A percentile compares a stretch with the other conserved stretches of the same genome.
Evolutionary conservation across 202 grass and related monocot species (phyloP).

Genomic region (Panicum hallii): DNA sequence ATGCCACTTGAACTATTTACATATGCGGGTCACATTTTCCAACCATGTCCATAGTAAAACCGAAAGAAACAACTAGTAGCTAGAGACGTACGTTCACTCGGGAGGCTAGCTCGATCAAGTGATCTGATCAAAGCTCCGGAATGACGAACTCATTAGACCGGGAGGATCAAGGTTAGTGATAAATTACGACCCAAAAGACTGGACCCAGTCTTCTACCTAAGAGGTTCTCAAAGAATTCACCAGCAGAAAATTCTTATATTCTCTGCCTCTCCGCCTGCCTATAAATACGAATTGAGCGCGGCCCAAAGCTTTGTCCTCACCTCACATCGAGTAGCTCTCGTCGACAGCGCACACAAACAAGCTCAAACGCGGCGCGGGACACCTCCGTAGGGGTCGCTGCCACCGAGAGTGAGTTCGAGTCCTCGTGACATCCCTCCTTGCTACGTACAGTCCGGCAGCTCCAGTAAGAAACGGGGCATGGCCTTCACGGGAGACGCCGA

Average conservation of each 20-base stretch:
- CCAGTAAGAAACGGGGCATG: conserved; percentile 12
- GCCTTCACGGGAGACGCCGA: conserved; percentile 46
- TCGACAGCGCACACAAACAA: neutral
- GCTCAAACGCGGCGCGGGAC: neutral
- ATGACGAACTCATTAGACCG: neutral
- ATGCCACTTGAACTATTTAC: too few relatives aligned
- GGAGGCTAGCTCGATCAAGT: too few relatives aligned
- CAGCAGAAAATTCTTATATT: neutral
- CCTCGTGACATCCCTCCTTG: neutral
- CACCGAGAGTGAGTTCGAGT: neutral
- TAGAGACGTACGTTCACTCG: too few relatives aligned
- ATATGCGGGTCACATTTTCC: too few relatives aligned
- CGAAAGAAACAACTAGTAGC: too few relatives aligned
- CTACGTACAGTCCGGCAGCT: neutral
- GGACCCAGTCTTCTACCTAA: neutral
- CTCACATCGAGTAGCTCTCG: neutral
- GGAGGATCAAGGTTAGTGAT: neutral
- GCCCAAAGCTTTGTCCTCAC: conserved; percentile 15
- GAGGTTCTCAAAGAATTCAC: conserved; percentile 18
- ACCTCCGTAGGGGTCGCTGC: neutral
- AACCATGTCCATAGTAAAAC: too few relatives aligned
- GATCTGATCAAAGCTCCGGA: neutral
- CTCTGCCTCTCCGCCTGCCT: neutral
- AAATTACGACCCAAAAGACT: neutral
- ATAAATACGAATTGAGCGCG: conserved; percentile 28